Conservation (phyloP, 148 eudicot genomes). For the Rhododendron mucronatum region DNA sequence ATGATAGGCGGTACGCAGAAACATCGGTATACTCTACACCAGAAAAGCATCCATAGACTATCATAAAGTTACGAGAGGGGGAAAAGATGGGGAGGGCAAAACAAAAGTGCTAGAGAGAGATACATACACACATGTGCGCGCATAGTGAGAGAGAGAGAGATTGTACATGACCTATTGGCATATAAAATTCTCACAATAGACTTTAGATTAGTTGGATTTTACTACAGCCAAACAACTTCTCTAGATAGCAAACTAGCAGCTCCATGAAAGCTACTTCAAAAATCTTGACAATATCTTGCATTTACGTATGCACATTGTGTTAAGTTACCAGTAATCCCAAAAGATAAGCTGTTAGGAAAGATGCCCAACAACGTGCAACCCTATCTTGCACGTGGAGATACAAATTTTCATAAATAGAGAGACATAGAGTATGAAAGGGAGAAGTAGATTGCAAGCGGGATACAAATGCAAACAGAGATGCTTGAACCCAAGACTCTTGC, state of each 20-base stretch:
- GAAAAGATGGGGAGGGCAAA: not conserved
- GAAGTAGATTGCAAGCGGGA: too few relatives aligned
- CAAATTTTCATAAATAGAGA: not conserved
- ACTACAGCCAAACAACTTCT: not conserved
- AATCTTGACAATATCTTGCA: not conserved
- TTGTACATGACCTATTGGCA: not conserved
- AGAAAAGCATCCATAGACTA: not conserved
- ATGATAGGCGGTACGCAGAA: slow-evolving; percentile 89
- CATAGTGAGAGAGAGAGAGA: not conserved
- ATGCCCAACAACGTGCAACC: too few relatives aligned
- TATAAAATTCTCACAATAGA: not conserved
- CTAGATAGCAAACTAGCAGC: not conserved
- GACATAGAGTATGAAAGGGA: too few relatives aligned
- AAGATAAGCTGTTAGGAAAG: too few relatives aligned
- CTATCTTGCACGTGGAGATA: too few relatives aligned
- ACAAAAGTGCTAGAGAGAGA: not conserved
- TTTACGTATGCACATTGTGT: not conserved
- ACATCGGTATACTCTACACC: slow-evolving; percentile 85
- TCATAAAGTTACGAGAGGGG: not conserved
- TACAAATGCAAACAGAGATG: too few relatives aligned
- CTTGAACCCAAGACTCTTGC: too few relatives aligned
- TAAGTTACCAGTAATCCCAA: too few relatives aligned
- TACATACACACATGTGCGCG: not conserved
- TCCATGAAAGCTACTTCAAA: not conserved
- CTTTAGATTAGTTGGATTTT: not conserved